These are phyloP conservation scores for Musa balbisiana DNA, from an alignment of 202 grass and related monocot species.

Conservation along the genomic window DNA sequence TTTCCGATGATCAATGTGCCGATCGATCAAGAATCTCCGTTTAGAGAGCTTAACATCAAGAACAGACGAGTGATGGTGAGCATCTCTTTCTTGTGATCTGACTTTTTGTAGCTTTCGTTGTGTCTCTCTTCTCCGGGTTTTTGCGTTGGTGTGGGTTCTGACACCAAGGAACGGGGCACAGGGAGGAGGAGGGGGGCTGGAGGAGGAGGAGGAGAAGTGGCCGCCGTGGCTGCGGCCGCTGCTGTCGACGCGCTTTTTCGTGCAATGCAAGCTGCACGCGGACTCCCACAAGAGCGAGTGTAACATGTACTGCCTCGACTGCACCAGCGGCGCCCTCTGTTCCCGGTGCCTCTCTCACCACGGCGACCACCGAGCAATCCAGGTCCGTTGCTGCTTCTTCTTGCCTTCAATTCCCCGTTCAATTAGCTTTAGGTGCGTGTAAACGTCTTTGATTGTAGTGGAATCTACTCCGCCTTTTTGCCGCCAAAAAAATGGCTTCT, in stretches of 20 bases:
- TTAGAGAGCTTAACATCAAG: too few species aligned
- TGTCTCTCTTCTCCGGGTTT: neutral
- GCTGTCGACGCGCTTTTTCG: slow-evolving; percentile 12
- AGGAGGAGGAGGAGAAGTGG: slow-evolving; percentile 1
- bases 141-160: neutral
- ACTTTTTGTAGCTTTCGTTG: too few species aligned
- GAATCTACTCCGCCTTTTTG: neutral
- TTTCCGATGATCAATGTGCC: too few species aligned
- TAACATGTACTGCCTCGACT: slow-evolving; percentile 16
- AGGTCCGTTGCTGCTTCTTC: neutral
- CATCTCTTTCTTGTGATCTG: too few species aligned
- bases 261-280: slow-evolving; percentile 9
- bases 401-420: neutral
- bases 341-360: neutral
- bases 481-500: too few species aligned
- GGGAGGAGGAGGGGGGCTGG: neutral
- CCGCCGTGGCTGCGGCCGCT: slow-evolving; percentile 7
- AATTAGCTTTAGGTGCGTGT: neutral
- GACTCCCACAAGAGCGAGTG: slow-evolving; percentile 17
- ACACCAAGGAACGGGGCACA: neutral
- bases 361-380: slow-evolving; percentile 6
- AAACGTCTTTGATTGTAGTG: neutral
- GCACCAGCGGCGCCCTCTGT: slow-evolving; percentile 3
- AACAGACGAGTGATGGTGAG: too few species aligned
- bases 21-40: too few species aligned